Base-by-base conservation (phyloP, 139 green algal species). In the Parachlorella kessleri region DNA sequence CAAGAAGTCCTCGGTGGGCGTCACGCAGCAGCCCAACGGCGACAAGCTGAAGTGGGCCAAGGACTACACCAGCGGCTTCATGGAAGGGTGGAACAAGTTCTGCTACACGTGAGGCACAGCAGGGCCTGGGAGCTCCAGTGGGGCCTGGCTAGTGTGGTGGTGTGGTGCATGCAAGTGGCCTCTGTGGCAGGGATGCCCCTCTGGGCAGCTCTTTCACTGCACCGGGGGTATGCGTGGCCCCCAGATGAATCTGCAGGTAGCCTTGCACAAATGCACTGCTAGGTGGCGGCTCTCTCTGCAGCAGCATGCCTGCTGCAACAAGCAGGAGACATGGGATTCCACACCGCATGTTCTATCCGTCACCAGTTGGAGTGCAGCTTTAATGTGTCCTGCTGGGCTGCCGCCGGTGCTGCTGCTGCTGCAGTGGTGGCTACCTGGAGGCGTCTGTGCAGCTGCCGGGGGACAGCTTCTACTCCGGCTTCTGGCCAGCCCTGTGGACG, bases 11-110 rank as follows among this genome's bases (percentile, higher is more conserved):
- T 36, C 14, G 6, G 10, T 23, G 24, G 83, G 66, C 1, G 23
- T 54, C 1, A 67, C 63, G 35, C 73, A 83, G 77, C 48, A 85
- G 64, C 72, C 82, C 21, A 35, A 76, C 59, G 82, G 82, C 40
- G 36, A 54, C 10, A 33, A 66, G n/a, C 55, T 23, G 32, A 10
- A 70, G 32, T 42, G 84, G 42, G 6, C 33, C 9, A 79, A 70
- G 65, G 18, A 71, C 59, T 86, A 74, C 54, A 83, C 74, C n/a
- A 81, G 64, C 37, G 87, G 82, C 1, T 83, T 92, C 41, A 73
- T 89, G 37, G 67, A 81, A 24, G 65, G 66, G 39, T 91, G 87
- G 87, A 90, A 90, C 73, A 91, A 91, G 78, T 90, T 86, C 21
- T 91, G 87, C 70, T 91, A 84, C 75, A 91, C 84, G 14, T 82